Base-by-base conservation (phyloP, 129 eudicot genomes). In the Artemisia annua region DNA sequence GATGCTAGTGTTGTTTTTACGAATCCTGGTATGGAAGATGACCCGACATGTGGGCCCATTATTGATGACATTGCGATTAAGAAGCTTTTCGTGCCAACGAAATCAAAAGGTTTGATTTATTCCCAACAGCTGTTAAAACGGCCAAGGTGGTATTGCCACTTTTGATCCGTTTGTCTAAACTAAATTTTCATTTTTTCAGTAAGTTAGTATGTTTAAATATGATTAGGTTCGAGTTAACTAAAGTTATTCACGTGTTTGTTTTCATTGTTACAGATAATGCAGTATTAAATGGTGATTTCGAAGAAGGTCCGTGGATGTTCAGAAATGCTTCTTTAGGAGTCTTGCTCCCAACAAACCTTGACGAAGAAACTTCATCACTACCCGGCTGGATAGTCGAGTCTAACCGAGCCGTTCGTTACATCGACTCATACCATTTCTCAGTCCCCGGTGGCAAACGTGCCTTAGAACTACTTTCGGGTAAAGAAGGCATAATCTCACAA, bases 321-420 rank as follows among this genome's bases (percentile, higher is more conserved):
- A 70, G 92, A 30, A 95, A 95, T 65, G 96, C 88, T 12, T 88
- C 97, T 16, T 85, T 90, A 16, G 99, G 99, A 20, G 97, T 95
- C 66, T 82, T 95, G 19, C 97, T 95, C 61, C 99, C 99, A 14
- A 95, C 99, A 66, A 90, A 95, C 80, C 93, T 95, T 0, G 99
- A 95, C 16, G 93, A 95, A 50, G 96, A 82, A 43, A 88, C 93
- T 3, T 87, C 99, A 0, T 89, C 99, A 1, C 44, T 95, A 13
- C 99, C 99, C 3, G 99, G 99, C 19, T 95, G 99, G 99, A 95
- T 86, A 2, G 99, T 95, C 1, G 99, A 95, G 67, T 95, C 99
- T 3, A 95, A 90, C 86, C 71, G 99, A 9, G 99, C 99, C 2
- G 97, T 95, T 30, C 93, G 97, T 20, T 95, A 86, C 85, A 83